Evolutionary conservation across 306 rosid species (phyloP).

Genomic region (Lupinus albus): DNA sequence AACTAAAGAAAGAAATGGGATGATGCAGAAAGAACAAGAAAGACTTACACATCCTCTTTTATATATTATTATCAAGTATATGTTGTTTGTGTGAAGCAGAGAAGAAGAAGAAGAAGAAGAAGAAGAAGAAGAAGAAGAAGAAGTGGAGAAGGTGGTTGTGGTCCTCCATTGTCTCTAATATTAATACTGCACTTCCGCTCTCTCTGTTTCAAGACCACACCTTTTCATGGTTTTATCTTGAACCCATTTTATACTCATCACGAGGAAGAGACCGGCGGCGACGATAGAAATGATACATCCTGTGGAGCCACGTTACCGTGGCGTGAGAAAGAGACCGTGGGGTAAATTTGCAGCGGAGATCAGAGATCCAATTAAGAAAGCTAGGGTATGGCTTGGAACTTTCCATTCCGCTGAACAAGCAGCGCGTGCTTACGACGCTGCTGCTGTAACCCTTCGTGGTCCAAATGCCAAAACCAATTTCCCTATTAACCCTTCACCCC

Average conservation of each 20-base stretch:
- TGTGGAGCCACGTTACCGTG: conserved; percentile 63
- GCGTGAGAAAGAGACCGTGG: conserved; percentile 87
- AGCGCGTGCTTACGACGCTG: conserved; percentile 78
- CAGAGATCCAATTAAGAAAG: conserved; percentile 85
- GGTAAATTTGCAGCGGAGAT: conserved; percentile 91
- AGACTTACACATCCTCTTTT: too few species aligned
- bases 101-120: too few species aligned
- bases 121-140: too few species aligned
- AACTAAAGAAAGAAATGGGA: too few species aligned
- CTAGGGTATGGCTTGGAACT: conserved; percentile 84
- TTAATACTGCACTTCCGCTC: too few species aligned
- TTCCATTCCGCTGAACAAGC: conserved; percentile 88
- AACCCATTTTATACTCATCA: too few species aligned
- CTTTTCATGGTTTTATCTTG: not conserved
- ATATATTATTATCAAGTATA: too few species aligned
- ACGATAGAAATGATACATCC: not conserved
- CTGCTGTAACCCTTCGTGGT: conserved; percentile 75
- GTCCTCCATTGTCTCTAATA: not conserved
- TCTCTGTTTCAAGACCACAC: conserved; percentile 2
- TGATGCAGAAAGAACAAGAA: too few species aligned
- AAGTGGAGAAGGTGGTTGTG: too few species aligned
- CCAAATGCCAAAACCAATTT: conserved; percentile 82
- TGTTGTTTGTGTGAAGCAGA: too few species aligned
- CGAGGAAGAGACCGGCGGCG: conserved; percentile 54
- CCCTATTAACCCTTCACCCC: conserved; percentile 45